A percentile compares a stretch with the other conserved stretches of the same genome.
phyloP scores from a whole-genome alignment of 257 asterid genomes.

The Solanum sparsipilum region DNA sequence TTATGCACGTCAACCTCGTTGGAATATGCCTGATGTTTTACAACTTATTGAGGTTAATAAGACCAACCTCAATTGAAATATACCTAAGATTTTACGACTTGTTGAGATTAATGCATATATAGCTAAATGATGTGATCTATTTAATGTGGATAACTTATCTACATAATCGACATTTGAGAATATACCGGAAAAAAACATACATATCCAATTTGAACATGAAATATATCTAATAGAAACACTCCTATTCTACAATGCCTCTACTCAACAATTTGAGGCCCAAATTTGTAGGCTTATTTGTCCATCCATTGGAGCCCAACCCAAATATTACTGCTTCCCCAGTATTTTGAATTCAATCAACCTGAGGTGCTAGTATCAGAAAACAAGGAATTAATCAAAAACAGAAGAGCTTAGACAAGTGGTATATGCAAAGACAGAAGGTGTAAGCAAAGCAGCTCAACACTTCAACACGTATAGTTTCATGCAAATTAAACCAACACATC shows the following conservation, averaged over 20 bases:
- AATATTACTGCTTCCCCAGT: neutral
- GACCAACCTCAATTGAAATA: too few relatives aligned
- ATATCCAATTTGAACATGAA: neutral
- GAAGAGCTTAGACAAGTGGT: neutral
- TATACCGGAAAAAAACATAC: too few relatives aligned
- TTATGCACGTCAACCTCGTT: neutral
- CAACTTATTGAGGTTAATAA: neutral
- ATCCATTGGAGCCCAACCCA: neutral
- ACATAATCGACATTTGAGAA: neutral
- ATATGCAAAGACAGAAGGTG: constrained; percentile 9
- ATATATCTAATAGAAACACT: neutral
- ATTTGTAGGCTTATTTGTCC: neutral
- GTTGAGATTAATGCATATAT: too few relatives aligned
- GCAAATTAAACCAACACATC: neutral
- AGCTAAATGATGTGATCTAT: neutral
- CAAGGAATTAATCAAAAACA: neutral
- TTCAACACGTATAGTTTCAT: constrained; percentile 27
- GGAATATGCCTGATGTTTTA: neutral
- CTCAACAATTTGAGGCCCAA: neutral
- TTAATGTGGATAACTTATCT: neutral
- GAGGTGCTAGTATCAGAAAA: neutral
- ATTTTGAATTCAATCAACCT: neutral
- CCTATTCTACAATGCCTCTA: neutral
- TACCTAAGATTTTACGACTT: too few relatives aligned
- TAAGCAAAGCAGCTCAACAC: constrained; percentile 3